Conservation (phyloP, 1,139 yeast genomes). For the Hansenula sp. region DNA sequence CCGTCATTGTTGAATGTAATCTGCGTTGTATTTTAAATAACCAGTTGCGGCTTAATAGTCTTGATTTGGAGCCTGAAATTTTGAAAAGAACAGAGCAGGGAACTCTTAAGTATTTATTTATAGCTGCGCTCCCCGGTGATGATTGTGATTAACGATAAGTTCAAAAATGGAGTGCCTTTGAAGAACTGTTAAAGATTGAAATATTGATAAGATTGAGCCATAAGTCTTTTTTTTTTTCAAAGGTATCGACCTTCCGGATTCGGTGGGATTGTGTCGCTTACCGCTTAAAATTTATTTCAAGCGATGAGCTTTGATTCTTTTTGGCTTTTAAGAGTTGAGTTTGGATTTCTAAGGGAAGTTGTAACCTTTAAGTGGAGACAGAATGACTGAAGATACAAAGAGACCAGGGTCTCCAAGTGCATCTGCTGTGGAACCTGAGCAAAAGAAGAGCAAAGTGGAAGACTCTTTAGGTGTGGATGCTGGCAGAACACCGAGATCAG, state of each 20-base stretch:
- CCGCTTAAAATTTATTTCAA: not conserved
- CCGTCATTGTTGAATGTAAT: not conserved
- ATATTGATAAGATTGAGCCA: no score
- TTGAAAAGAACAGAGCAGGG: no score
- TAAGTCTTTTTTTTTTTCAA: no score
- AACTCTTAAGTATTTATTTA: no score
- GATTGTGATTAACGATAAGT: no score
- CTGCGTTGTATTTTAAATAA: not conserved
- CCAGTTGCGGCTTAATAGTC: no score
- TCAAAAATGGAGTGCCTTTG: no score
- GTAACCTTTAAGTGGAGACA: not conserved
- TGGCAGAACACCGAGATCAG: slow-evolving; percentile 4
- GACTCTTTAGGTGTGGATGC: not conserved
- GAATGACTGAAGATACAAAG: slow-evolving; percentile 6
- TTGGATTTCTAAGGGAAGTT: not conserved
- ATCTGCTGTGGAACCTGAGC: not conserved
- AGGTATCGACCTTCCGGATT: not conserved
- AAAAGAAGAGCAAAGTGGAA: slow-evolving; percentile 5
- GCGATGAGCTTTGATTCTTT: not conserved
- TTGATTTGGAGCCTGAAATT: no score
- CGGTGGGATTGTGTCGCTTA: no score
- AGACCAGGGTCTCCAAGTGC: slow-evolving; percentile 17
- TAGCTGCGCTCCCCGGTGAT: no score
- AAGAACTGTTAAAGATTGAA: no score
- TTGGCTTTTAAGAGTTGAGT: not conserved